Evolutionary conservation across 495 filamentous ascomycete genomes (phyloP).

Genomic region (Platismatia glauca): DNA sequence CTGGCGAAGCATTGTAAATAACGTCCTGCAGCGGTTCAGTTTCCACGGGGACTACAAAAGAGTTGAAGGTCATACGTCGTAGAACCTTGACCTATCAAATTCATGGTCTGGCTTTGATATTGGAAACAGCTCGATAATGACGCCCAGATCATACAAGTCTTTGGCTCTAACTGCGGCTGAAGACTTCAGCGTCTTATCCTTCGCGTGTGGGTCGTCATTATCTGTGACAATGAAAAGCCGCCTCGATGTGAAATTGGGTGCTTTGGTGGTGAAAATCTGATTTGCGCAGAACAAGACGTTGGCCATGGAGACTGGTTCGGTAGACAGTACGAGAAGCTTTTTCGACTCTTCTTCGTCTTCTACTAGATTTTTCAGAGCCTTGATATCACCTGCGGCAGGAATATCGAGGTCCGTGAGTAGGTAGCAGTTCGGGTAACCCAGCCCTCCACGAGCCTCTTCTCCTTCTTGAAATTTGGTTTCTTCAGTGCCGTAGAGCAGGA

Average conservation of each 20-base stretch:
- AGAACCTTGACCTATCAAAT: constrained; percentile 84
- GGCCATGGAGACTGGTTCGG: constrained; percentile 69
- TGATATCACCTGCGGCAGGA: constrained; percentile 79
- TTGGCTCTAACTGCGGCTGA: constrained; percentile 79
- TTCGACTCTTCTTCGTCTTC: constrained; percentile 60
- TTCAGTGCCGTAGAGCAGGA: constrained; percentile 87
- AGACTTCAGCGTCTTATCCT: constrained; percentile 59
- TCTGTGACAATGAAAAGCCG: constrained; percentile 94
- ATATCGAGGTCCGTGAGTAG: constrained; percentile 82
- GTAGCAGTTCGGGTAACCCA: constrained; percentile 85
- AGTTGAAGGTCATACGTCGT: constrained; percentile 54
- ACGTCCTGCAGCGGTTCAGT: constrained; percentile 51
- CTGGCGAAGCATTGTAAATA: constrained; percentile 55
- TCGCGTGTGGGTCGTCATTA: constrained; percentile 75
- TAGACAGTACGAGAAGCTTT: constrained; percentile 57
- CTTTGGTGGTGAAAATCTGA: constrained; percentile 91
- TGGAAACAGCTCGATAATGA: constrained; percentile 88
- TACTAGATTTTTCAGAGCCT: constrained; percentile 59
- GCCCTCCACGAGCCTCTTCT: constrained; percentile 46
- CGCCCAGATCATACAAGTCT: constrained; percentile 90
- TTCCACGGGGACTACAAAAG: neutral
- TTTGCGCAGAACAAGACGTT: constrained; percentile 92
- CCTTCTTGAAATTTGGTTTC: constrained; percentile 73
- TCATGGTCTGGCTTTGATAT: constrained; percentile 64
- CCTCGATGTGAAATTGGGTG: constrained; percentile 85